Evolutionary conservation across 1,284 basidiomycete species (phyloP), one percentile per base, ranked within the genome.

Genomic region (Cryptococcus deneoformans): DNA sequence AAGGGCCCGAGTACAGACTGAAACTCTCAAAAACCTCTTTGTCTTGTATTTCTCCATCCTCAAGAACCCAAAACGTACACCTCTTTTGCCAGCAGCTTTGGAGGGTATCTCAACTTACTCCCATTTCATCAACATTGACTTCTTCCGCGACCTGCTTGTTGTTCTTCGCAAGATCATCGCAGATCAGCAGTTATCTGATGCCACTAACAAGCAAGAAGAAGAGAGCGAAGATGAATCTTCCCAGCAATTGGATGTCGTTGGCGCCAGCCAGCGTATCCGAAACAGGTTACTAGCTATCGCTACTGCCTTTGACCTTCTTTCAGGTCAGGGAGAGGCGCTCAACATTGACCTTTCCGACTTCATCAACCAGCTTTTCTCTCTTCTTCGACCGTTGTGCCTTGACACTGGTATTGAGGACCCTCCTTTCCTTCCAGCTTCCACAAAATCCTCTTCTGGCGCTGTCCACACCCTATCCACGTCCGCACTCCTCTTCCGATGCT

Each of bases 101-200:
- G 87, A 89, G 70, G 96, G 96, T 60, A 88, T 99, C 67, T 87
- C 92, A 5, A 87, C 87, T 77, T 99, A 91, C 71, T 89, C 95
- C 0, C 96, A 99, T 76, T 84, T 97, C 56, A 92, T 99, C 77
- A 99, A 97, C 78, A 85, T 99, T 67, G 96, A 99, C 76, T 99
- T 99, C 79, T 99, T 99, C 85, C 87, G 88, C 65, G 96, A 99
- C 78, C 81, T 99, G 48, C 83, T 99, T 77, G 82, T 85, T 53
- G 92, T 96, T 1, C 81, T 99, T 38, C 90, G 90, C 73, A 82
- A 83, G 57, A 85, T 92, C 56, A 86, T 96, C 64, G 76, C 77
- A 37, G 80, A 82, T 53, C 61, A 81, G 51, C 76, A 80, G 16
- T 80, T 79, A 37, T 77, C 80, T 39, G 71, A 64, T 46, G 64